Conservation (phyloP, 202 grass and related monocot genomes). For the Schoenoplectus triqueter region DNA sequence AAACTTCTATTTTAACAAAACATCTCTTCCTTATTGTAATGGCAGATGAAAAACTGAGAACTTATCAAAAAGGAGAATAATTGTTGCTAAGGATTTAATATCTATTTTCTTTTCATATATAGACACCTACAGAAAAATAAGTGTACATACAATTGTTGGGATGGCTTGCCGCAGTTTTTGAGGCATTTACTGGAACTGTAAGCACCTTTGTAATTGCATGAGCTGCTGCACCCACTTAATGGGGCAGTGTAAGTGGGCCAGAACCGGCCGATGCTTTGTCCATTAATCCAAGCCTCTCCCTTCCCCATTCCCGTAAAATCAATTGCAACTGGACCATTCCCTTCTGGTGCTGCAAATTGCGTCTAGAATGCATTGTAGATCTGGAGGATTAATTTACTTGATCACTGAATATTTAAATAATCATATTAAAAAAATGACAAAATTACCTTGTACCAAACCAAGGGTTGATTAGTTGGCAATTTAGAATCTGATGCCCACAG, state of each 20-base stretch:
- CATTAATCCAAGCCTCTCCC: conserved; percentile 94
- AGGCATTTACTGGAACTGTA: conserved; percentile 72
- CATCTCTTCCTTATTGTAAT: not conserved
- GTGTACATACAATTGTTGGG: conserved; percentile 70
- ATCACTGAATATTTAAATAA: conserved; percentile 18
- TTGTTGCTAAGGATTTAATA: conserved; percentile 5
- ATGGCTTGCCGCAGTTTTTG: conserved; percentile 94
- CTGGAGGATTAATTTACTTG: not conserved
- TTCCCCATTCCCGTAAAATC: conserved; percentile 96
- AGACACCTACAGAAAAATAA: conserved; percentile 7
- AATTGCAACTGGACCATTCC: conserved; percentile 80
- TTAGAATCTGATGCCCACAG: conserved; percentile 65
- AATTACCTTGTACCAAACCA: conserved; percentile 94
- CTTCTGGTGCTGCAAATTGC: conserved; percentile 68
- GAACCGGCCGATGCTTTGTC: conserved; percentile 94
- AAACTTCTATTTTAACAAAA: not conserved
- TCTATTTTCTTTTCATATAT: not conserved
- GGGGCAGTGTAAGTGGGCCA: conserved; percentile 80
- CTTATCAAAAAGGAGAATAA: not conserved
- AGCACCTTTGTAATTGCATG: conserved; percentile 79
- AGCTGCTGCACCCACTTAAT: conserved; percentile 62
- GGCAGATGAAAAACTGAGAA: not conserved
- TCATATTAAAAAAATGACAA: not conserved
- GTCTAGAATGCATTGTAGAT: conserved; percentile 44
- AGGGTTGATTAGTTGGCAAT: conserved; percentile 73